Evolutionary conservation across 331 rosid species (phyloP).

Genomic region (Pyrus hybrid): DNA sequence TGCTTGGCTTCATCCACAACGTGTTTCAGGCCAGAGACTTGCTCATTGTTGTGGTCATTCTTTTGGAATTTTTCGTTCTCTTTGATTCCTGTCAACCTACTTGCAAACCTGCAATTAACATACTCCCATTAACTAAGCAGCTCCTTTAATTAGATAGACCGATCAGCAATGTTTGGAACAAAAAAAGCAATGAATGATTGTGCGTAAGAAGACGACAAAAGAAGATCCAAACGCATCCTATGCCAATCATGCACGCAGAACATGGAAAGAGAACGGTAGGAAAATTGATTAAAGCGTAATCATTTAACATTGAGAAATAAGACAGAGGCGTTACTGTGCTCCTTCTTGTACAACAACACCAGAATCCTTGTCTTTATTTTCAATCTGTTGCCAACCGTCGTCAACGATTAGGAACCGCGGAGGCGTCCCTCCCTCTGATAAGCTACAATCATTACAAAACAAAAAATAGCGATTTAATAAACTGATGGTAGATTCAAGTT

Average conservation of each 20-base stretch:
- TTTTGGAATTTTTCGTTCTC: slow-evolving; percentile 74
- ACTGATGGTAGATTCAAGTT: background rate
- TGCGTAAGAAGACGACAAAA: background rate
- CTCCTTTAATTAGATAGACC: background rate
- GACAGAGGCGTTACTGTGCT: slow-evolving; percentile 68
- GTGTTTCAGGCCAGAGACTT: slow-evolving; percentile 66
- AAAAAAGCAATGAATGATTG: background rate
- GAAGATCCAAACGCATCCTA: background rate
- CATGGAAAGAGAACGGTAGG: background rate
- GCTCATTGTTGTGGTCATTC: slow-evolving; percentile 38
- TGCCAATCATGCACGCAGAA: background rate
- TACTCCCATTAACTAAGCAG: slow-evolving; percentile 1
- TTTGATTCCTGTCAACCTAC: slow-evolving; percentile 77
- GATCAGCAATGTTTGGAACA: background rate
- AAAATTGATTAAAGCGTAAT: background rate
- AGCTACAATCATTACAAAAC: slow-evolving; percentile 40
- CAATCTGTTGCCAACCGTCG: slow-evolving; percentile 99
- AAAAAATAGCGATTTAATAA: background rate
- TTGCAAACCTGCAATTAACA: slow-evolving; percentile 71
- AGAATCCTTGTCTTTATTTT: slow-evolving; percentile 48
- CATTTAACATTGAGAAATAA: background rate
- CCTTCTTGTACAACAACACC: slow-evolving; percentile 72
- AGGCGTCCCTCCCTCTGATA: slow-evolving; percentile 82
- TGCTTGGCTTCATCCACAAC: slow-evolving; percentile 79
- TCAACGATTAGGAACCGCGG: slow-evolving; percentile 87